These are phyloP conservation scores for Boletus sp. DNA, from an alignment of 1,284 basidiomycete genomes.

Conservation along the genomic window DNA sequence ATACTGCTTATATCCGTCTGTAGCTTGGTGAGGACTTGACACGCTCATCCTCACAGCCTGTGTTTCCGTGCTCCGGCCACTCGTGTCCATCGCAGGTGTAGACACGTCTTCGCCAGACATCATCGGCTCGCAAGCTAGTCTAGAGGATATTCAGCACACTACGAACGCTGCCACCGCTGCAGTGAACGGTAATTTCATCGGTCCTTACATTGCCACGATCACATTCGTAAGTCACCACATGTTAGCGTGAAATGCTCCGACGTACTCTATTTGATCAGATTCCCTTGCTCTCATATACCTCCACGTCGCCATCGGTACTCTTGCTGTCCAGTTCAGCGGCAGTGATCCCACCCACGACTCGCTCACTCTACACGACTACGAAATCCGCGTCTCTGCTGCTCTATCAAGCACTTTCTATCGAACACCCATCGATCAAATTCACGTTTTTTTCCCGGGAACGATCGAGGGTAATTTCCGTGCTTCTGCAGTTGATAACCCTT, in stretches of 20 bases:
- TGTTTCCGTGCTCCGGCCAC: constrained; percentile 79
- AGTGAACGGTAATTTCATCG: constrained; percentile 63
- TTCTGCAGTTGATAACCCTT: constrained; percentile 70
- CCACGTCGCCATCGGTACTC: constrained; percentile 72
- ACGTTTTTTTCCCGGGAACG: constrained; percentile 62
- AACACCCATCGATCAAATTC: constrained; percentile 70
- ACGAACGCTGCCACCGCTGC: constrained; percentile 59
- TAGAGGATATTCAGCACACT: constrained; percentile 55
- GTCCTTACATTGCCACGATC: constrained; percentile 64
- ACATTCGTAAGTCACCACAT: constrained; percentile 59
- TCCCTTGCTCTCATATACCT: constrained; percentile 74
- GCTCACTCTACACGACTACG: constrained; percentile 83
- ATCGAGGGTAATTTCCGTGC: constrained; percentile 81
- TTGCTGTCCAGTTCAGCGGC: constrained; percentile 84
- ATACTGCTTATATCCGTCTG: constrained; percentile 1
- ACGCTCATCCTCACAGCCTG: constrained; percentile 87
- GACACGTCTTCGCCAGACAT: constrained; percentile 44
- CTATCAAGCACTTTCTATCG: constrained; percentile 79
- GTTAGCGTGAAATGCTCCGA: background rate
- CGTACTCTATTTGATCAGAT: constrained; percentile 53
- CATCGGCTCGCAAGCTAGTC: constrained; percentile 43
- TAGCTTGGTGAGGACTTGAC: constrained; percentile 84
- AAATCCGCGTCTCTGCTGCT: constrained; percentile 83
- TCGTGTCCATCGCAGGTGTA: constrained; percentile 75
- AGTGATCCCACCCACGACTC: constrained; percentile 83